Conservation (phyloP, 805 yeast genomes). For the Candida nemodendra region DNA sequence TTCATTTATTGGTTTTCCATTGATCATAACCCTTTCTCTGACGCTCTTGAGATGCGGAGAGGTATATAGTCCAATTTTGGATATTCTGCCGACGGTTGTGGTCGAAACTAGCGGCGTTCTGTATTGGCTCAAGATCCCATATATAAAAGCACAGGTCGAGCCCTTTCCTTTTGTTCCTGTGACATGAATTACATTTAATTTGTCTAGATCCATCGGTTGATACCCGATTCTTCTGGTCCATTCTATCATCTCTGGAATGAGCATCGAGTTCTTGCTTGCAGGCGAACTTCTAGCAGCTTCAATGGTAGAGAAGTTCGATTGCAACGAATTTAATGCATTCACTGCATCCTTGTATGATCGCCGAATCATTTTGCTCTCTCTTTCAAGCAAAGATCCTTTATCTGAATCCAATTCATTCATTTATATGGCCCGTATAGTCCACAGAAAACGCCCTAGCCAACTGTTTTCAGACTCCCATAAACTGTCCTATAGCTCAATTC, state of each 20-base stretch:
- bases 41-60: constrained; percentile 95
- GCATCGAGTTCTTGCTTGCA: constrained; percentile 54
- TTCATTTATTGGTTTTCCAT: constrained; percentile 83
- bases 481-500: neutral
- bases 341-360: constrained; percentile 66
- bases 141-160: constrained; percentile 92
- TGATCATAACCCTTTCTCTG: constrained; percentile 83
- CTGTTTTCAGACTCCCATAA: no score
- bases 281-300: constrained; percentile 80
- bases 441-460: no score
- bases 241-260: constrained; percentile 83
- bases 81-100: constrained; percentile 29
- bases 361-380: constrained; percentile 22
- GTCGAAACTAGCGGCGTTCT: constrained; percentile 22
- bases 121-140: constrained; percentile 73
- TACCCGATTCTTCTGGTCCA: constrained; percentile 75
- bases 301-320: constrained; percentile 86
- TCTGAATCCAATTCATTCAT: neutral
- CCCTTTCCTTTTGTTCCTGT: constrained; percentile 99
- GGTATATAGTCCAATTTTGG: constrained; percentile 87
- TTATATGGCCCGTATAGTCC: neutral
- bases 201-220: constrained; percentile 63
- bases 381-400: neutral
- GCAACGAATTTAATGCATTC: constrained; percentile 77
- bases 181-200: constrained; percentile 78